Conservation (phyloP, 345 rosid species). For the Populus alba region DNA sequence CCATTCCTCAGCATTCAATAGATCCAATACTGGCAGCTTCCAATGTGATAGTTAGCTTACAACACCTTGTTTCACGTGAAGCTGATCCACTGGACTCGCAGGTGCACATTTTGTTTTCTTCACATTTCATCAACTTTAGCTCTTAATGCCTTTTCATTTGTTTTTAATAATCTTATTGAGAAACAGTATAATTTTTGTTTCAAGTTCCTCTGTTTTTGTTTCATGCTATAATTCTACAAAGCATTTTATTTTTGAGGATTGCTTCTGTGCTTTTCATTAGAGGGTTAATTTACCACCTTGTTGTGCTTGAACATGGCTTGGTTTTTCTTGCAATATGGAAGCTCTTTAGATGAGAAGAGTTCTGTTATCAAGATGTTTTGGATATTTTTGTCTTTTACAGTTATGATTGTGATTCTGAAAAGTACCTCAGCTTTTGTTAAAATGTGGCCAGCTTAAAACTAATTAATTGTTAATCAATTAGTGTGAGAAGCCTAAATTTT, state of each 20-base stretch:
- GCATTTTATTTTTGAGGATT: not conserved
- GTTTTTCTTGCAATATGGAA: constrained; percentile 1
- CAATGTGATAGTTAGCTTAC: constrained; percentile 69
- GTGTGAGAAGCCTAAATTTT: not conserved
- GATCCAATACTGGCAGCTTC: constrained; percentile 88
- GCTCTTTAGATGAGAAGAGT: not conserved
- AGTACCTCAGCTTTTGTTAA: not conserved
- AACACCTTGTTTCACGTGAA: constrained; percentile 85
- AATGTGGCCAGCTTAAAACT: not conserved
- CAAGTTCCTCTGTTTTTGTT: not conserved
- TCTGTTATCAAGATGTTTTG: not conserved
- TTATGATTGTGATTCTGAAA: not conserved
- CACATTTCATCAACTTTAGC: not conserved
- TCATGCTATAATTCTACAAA: not conserved
- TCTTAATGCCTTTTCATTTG: not conserved
- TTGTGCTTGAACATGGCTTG: not conserved
- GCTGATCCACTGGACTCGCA: constrained; percentile 88
- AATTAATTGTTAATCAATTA: not conserved
- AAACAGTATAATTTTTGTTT: not conserved
- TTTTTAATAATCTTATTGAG: not conserved
- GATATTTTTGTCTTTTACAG: not conserved
- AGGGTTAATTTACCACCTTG: not conserved
- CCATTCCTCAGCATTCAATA: constrained; percentile 77
- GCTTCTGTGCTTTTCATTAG: not conserved
- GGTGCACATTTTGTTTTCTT: constrained; percentile 44